These are phyloP conservation scores for Tolypocladium inflatum DNA, from an alignment of 2,329 filamentous ascomycete genomes.

Conservation along the genomic window DNA sequence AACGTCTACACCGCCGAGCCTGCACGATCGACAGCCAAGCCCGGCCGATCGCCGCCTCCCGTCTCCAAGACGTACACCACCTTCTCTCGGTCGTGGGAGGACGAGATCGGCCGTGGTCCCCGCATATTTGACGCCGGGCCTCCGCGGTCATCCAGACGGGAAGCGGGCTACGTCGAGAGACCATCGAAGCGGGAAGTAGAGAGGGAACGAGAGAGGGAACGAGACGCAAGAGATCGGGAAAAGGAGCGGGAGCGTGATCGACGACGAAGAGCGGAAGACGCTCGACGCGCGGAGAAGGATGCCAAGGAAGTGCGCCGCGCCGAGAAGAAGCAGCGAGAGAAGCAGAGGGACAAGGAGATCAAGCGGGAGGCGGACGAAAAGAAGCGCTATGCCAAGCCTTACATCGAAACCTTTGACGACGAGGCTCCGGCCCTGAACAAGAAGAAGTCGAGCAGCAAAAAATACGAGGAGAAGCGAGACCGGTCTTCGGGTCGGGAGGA, in stretches of 20 bases:
- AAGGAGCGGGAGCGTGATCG: slow-evolving; percentile 13
- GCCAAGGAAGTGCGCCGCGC: slow-evolving; percentile 22
- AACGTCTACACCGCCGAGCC: slow-evolving; percentile 44
- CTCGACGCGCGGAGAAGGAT: slow-evolving; percentile 20
- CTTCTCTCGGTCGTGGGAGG: slow-evolving; percentile 35
- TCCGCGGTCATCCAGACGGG: slow-evolving; percentile 29
- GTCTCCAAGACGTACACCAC: slow-evolving; percentile 23
- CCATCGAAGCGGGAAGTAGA: slow-evolving; percentile 33
- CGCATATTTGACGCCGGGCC: slow-evolving; percentile 32
- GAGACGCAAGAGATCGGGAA: slow-evolving; percentile 5
- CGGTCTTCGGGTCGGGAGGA: slow-evolving; percentile 24
- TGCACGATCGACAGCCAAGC: background rate
- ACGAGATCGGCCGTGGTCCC: slow-evolving; percentile 28
- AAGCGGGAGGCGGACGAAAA: slow-evolving; percentile 27
- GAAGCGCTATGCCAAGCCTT: slow-evolving; percentile 22
- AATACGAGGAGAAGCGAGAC: slow-evolving; percentile 27
- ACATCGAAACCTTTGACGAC: slow-evolving; percentile 24
- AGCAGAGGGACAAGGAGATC: slow-evolving; percentile 27
- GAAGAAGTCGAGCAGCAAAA: slow-evolving; percentile 29
- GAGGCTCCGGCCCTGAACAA: slow-evolving; percentile 19
- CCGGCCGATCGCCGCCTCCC: slow-evolving; percentile 9
- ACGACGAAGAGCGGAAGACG: slow-evolving; percentile 11
- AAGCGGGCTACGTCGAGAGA: slow-evolving; percentile 37
- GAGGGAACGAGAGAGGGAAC: slow-evolving; percentile 19
- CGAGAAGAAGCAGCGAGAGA: slow-evolving; percentile 24